phyloP scores from a whole-genome alignment of 352 stramenopile genomes.

The Phytophthora foliorum region DNA sequence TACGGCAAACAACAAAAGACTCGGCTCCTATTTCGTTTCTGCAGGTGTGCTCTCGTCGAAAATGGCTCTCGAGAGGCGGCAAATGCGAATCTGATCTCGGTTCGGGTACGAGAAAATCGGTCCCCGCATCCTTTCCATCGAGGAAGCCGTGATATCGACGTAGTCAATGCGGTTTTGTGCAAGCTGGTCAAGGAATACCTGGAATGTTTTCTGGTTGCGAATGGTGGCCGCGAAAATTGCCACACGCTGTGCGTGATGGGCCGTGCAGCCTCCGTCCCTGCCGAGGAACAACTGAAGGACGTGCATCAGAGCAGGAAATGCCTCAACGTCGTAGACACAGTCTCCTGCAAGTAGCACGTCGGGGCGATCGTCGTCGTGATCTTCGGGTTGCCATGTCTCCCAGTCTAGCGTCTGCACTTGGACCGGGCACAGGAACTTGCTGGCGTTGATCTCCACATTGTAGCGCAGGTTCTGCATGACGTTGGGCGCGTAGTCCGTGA shows the following conservation, averaged over 20 bases:
- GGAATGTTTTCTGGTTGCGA: constrained; percentile 80
- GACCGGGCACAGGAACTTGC: constrained; percentile 56
- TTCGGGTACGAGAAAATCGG: constrained; percentile 71
- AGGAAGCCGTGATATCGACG: constrained; percentile 64
- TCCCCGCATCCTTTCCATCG: constrained; percentile 49
- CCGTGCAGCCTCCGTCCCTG: constrained; percentile 6
- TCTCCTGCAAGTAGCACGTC: constrained; percentile 81
- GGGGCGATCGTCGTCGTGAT: constrained; percentile 34
- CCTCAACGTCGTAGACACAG: constrained; percentile 78
- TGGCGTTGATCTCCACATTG: constrained; percentile 80
- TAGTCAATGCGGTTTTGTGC: constrained; percentile 62
- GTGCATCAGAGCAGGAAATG: constrained; percentile 67
- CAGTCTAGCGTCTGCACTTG: constrained; percentile 74
- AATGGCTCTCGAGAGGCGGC: constrained; percentile 50
- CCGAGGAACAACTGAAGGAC: constrained; percentile 70
- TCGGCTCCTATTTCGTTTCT: constrained; percentile 15
- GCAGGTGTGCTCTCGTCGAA: background rate
- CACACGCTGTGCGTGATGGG: constrained; percentile 28
- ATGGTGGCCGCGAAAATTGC: constrained; percentile 84
- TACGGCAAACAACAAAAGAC: background rate
- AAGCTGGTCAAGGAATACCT: constrained; percentile 76
- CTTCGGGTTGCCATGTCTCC: constrained; percentile 66
- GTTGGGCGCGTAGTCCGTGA: constrained; percentile 84
- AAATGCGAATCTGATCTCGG: constrained; percentile 77
- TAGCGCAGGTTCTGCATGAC: constrained; percentile 89